These are phyloP conservation scores for Sordariomycetes sp. DNA, from an alignment of 2,329 filamentous ascomycete species.

Conservation along the genomic window DNA sequence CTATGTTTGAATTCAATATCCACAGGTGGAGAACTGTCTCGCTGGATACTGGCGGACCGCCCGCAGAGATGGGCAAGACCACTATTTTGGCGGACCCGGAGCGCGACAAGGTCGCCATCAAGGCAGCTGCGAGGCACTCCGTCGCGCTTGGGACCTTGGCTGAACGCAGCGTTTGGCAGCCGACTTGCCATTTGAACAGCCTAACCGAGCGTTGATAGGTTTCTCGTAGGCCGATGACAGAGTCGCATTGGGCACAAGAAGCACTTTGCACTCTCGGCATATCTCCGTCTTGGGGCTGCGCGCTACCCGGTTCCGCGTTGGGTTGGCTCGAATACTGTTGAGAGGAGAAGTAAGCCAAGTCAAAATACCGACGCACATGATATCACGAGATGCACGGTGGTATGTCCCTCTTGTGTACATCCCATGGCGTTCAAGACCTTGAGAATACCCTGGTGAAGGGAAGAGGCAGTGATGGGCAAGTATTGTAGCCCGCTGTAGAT, in stretches of 20 bases:
- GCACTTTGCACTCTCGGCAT: not conserved
- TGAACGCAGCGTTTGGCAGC: conserved; percentile 20
- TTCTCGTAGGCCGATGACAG: conserved; percentile 36
- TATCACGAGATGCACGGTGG: not conserved
- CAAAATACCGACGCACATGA: not conserved
- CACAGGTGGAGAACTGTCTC: conserved; percentile 32
- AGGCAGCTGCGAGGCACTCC: conserved; percentile 41
- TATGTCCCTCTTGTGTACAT: conserved; percentile 39
- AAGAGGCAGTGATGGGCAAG: conserved; percentile 13
- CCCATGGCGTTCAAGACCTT: conserved; percentile 36
- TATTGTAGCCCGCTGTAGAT: conserved; percentile 16
- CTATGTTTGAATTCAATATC: conserved; percentile 45
- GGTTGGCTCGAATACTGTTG: conserved; percentile 26
- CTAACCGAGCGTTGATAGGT: conserved; percentile 32
- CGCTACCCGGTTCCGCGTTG: not conserved
- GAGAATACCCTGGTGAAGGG: conserved; percentile 33
- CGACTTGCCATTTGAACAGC: conserved; percentile 48
- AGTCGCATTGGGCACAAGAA: conserved; percentile 30
- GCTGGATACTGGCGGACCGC: not conserved
- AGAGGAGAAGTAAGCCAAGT: conserved; percentile 4
- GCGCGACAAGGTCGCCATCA: conserved; percentile 42
- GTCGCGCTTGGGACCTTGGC: conserved; percentile 24
- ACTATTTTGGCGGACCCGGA: conserved; percentile 48
- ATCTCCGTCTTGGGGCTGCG: not conserved
- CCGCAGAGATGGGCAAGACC: conserved; percentile 23